Percentiles rank a stretch among this genome's conserved stretches.
phyloP scores from a whole-genome alignment of 495 filamentous ascomycete genomes.

The Chaetomium tenue region DNA sequence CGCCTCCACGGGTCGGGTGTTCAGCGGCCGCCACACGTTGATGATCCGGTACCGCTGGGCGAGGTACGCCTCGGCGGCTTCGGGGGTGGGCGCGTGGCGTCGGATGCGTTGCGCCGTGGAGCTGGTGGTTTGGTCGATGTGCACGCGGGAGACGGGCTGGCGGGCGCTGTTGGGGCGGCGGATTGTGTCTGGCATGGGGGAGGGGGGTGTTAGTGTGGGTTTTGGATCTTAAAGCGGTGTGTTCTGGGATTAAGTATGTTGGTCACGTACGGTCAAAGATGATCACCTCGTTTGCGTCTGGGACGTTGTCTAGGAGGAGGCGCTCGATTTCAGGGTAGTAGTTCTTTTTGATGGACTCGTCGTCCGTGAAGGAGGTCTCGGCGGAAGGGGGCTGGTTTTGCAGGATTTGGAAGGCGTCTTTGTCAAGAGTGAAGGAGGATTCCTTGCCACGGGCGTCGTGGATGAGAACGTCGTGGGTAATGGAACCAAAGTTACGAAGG shows the following conservation, averaged over 20 bases:
- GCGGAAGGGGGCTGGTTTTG: constrained; percentile 51
- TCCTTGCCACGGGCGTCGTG: constrained; percentile 61
- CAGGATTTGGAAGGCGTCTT: constrained; percentile 67
- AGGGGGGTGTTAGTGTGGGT: constrained; percentile 26
- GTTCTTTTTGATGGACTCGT: constrained; percentile 57
- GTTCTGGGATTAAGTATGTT: too few relatives aligned
- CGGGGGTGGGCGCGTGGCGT: constrained; percentile 53
- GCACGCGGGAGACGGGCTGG: constrained; percentile 65
- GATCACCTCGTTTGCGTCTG: constrained; percentile 60
- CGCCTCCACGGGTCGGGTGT: constrained; percentile 62
- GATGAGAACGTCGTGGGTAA: constrained; percentile 40
- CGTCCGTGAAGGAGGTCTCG: constrained; percentile 61
- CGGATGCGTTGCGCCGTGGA: constrained; percentile 64
- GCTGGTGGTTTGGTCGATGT: constrained; percentile 78
- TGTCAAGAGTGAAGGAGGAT: constrained; percentile 62
- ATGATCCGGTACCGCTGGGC: constrained; percentile 69
- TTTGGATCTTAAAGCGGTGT: background rate
- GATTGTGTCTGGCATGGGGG: constrained; percentile 65
- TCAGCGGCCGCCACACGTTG: constrained; percentile 84
- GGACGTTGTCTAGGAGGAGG: constrained; percentile 60
- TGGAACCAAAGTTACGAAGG: constrained; percentile 58
- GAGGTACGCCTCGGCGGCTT: constrained; percentile 55
- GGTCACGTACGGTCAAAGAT: constrained; percentile 63
- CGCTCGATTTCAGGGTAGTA: constrained; percentile 84
- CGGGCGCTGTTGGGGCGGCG: constrained; percentile 60